These are phyloP conservation scores for Epichloe sibirici DNA, from an alignment of 2,329 filamentous ascomycete genomes.

Conservation along the genomic window DNA sequence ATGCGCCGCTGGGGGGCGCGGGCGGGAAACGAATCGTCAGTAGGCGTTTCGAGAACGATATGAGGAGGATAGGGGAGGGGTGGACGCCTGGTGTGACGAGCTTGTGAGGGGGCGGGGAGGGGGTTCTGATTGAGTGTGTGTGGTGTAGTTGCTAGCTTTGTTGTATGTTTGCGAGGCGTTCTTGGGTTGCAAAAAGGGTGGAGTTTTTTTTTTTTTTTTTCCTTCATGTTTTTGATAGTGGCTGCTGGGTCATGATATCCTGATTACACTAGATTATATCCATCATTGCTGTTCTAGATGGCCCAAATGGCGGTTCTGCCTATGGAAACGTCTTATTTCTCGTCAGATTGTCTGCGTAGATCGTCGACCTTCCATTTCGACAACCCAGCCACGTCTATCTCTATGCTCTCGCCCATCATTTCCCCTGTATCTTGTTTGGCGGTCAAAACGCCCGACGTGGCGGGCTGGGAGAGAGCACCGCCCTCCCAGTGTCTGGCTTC, in stretches of 20 bases:
- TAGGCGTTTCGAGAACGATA: constrained; percentile 65
- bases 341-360: constrained; percentile 15
- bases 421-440: constrained; percentile 12
- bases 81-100: constrained; percentile 66
- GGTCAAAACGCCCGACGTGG: constrained; percentile 4
- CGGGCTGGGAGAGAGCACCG: constrained; percentile 15
- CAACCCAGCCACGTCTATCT: constrained; percentile 26
- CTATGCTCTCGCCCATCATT: constrained; percentile 21
- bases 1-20: constrained; percentile 45
- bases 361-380: constrained; percentile 25
- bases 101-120: constrained; percentile 31
- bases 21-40: constrained; percentile 66
- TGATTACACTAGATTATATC: no score
- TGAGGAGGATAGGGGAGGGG: constrained; percentile 70
- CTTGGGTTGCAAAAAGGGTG: neutral
- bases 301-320: no score
- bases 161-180: constrained; percentile 5
- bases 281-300: no score
- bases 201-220: neutral
- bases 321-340: constrained; percentile 1
- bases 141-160: constrained; percentile 7
- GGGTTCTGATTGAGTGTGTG: constrained; percentile 8
- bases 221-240: neutral
- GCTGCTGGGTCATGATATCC: no score
- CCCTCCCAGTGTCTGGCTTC: constrained; percentile 58